These are phyloP conservation scores for Aphanomyces stellatus DNA, from an alignment of 352 stramenopile species.

Conservation along the genomic window DNA sequence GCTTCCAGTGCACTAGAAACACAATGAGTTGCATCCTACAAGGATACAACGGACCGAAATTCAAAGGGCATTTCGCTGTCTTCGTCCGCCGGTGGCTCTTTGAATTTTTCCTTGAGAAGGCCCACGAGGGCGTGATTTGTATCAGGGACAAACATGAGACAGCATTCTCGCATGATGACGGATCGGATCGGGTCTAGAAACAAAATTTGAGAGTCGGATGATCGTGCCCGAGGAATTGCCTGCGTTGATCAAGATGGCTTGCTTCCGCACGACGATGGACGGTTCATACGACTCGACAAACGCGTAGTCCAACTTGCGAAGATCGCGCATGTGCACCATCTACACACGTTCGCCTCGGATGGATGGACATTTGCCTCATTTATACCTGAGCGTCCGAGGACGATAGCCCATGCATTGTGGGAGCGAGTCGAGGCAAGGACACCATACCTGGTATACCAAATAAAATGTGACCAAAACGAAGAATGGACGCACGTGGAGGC, in stretches of 20 bases:
- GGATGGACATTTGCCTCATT: too few species aligned
- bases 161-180: conserved; percentile 58
- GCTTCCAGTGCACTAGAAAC: conserved; percentile 37
- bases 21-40: not conserved
- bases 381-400: conserved; percentile 18
- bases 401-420: too few species aligned
- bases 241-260: conserved; percentile 70
- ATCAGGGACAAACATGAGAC: conserved; percentile 33
- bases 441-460: too few species aligned
- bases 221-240: conserved; percentile 31
- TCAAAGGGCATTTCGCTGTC: conserved; percentile 44
- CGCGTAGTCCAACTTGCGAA: conserved; percentile 61
- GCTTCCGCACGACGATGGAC: conserved; percentile 64
- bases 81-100: conserved; percentile 38
- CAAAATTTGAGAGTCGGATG: not conserved
- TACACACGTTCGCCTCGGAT: conserved; percentile 22
- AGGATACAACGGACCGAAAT: conserved; percentile 32
- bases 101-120: conserved; percentile 60
- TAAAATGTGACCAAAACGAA: too few species aligned
- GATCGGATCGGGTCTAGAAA: conserved; percentile 49
- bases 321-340: conserved; percentile 63
- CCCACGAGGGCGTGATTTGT: conserved; percentile 46
- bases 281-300: conserved; percentile 68
- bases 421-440: too few species aligned
- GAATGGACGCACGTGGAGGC: too few species aligned